Percentiles rank a stretch among this genome's conserved stretches.
phyloP scores from a whole-genome alignment of 345 rosid genomes.

The Firmiana major region DNA sequence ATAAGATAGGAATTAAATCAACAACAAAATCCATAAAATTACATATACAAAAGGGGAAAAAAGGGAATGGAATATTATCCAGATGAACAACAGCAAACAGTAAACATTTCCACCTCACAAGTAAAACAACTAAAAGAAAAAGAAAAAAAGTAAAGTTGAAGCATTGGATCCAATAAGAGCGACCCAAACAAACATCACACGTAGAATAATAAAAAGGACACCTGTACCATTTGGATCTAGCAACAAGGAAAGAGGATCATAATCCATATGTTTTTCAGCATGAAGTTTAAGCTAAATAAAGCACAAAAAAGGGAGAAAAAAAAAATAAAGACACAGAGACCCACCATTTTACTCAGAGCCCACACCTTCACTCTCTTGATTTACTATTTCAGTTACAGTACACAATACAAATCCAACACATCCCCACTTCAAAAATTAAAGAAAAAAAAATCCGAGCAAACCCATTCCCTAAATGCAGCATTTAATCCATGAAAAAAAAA shows the following conservation, averaged over 20 bases:
- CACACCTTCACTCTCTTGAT: constrained; percentile 11
- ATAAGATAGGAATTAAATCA: neutral
- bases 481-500: neutral
- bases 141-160: neutral
- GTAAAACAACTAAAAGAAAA: neutral
- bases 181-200: constrained; percentile 4
- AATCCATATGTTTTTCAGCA: neutral
- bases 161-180: constrained; percentile 8
- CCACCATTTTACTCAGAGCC: constrained; percentile 25
- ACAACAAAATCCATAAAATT: neutral
- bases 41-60: neutral
- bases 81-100: constrained; percentile 9
- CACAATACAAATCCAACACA: constrained; percentile 5
- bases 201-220: neutral
- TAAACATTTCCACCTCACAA: neutral
- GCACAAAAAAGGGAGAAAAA: neutral
- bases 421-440: neutral
- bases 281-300: constrained; percentile 6
- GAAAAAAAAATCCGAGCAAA: neutral
- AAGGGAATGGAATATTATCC: neutral
- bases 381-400: constrained; percentile 12
- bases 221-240: constrained; percentile 9
- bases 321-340: constrained; percentile 8
- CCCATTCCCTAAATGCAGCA: neutral
- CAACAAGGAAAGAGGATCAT: constrained; percentile 4